Percentiles rank a stretch among this genome's conserved stretches.
These are phyloP conservation scores for Cystobasidium tubakii DNA, from an alignment of 768 basidiomycete species.

Conservation along the genomic window DNA sequence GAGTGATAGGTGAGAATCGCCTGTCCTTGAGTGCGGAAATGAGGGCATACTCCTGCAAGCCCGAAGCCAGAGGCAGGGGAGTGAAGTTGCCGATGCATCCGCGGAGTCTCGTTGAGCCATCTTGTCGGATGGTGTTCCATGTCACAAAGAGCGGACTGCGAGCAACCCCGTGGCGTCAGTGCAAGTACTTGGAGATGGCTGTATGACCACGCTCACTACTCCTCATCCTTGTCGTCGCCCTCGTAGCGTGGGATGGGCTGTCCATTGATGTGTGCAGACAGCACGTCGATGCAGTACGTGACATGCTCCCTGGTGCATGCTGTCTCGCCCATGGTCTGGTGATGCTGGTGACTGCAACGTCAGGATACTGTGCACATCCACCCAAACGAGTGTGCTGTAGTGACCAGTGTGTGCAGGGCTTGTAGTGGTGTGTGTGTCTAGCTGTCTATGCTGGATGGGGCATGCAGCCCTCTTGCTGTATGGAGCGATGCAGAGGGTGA, in stretches of 20 bases:
- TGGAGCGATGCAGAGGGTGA: no score
- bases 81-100: conserved; percentile 96
- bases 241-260: conserved; percentile 53
- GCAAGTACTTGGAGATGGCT: not conserved
- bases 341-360: not conserved
- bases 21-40: conserved; percentile 79
- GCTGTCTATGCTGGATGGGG: no score
- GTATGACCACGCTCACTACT: conserved; percentile 58
- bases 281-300: conserved; percentile 52
- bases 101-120: conserved; percentile 62
- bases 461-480: no score
- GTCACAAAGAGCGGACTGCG: conserved; percentile 88
- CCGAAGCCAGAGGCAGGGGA: conserved; percentile 64
- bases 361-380: not conserved
- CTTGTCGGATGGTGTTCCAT: conserved; percentile 69
- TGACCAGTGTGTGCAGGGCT: no score
- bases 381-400: not conserved
- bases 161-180: conserved; percentile 8
- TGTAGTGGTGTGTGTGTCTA: no score
- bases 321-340: not conserved
- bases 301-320: conserved; percentile 46
- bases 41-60: conserved; percentile 81
- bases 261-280: conserved; percentile 51
- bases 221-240: conserved; percentile 55
- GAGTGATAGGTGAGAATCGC: conserved; percentile 71